Base-by-base conservation (phyloP, 495 filamentous ascomycete species). In the Bryoglossum gracile region DNA sequence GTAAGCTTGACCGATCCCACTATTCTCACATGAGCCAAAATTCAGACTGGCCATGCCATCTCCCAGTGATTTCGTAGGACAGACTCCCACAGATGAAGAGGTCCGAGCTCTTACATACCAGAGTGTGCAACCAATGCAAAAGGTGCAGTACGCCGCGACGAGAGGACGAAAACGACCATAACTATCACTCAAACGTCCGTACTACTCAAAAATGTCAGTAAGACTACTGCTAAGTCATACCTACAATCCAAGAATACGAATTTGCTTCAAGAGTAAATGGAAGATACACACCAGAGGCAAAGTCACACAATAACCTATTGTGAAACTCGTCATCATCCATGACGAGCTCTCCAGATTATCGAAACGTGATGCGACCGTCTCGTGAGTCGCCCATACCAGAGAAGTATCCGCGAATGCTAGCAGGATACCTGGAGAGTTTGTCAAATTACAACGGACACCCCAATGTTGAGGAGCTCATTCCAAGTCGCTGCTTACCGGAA, bases 121-220 rank as follows among this genome's bases (percentile, higher is more conserved):
- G 16, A 62, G 57, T 44, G 60, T 22, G 50, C 61, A 65, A 30
- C 57, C 64, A 36, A 60, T 13, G 16, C 46, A 50, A 48, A 71
- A 71, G 2, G 68, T 35, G 24, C 50, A 21, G 51, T 68, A 66
- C 0, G 62, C 57, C 3, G 32, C 28, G 21, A 98, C 78, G 17
- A 98, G 77, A 8, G 92, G 89, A 13, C 80, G 84, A 38, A 88
- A 76, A 26, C 91, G 84, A 34, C 91, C 91, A 76, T 92, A 81
- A 41, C 76, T 80, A 65, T 96, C 91, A 13, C 86, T 91, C 25
- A 96, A 74, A 11, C 74, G 78, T 17, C 91, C 91, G 50, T 10
- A 72, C 25, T 21, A 68, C 46, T 4, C n/a, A n/a, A n/a, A 62
- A 52, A 23, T 66, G 22, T 46, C n/a, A 46, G 33, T 36, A 30